Evolutionary conservation across 2,329 filamentous ascomycete genomes (phyloP), one percentile per base, ranked within the genome.

Genomic region (Aspergillus phoenicis): DNA sequence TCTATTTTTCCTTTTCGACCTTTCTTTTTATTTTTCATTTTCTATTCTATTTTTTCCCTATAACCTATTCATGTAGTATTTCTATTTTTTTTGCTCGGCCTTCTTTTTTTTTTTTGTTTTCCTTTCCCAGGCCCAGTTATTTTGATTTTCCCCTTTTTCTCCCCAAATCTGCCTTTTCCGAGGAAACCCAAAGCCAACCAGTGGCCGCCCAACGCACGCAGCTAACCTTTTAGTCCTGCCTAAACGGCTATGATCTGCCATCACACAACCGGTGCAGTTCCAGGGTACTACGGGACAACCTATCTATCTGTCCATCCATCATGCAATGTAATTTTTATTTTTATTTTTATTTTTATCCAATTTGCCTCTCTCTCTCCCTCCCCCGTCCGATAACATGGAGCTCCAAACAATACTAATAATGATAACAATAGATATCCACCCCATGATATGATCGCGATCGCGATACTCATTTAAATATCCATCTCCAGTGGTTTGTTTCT

Each of bases 201-300:
- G 22, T 17, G 13, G 24, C 24, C 45, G 57, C 24, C 26, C 57
- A 52, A 15, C 33, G 20, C 48, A 57, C 28, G 39, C 57, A 56
- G 57, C 62, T 62, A 60, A 49, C 41, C 55, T 54, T 33, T 49
- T 60, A 62, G 62, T 61, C 38, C 59, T 36, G 48, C 62, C 59
- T 24, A 57, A 64, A 64, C 49, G 28, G 62, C 56, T 43, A 64
- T 52, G 62, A 64, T 64, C 62, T 62, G 57, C 62, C 60, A 60
- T 62, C 62, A 60, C 57, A 62, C 53, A 43, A 30, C 53, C 39
- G 38, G 39, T 30, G 26, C 26, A 26, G 26, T 45, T 22, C 41
- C 53, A 45, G 53, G 43, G 41, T 45, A 28, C 26, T 43, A 24
- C 17, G 52, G 11, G 24, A 28, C 52, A 4, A 8, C 39, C 17